Conservation (phyloP, 2,329 filamentous ascomycete genomes). For the Polychaeton citri region DNA sequence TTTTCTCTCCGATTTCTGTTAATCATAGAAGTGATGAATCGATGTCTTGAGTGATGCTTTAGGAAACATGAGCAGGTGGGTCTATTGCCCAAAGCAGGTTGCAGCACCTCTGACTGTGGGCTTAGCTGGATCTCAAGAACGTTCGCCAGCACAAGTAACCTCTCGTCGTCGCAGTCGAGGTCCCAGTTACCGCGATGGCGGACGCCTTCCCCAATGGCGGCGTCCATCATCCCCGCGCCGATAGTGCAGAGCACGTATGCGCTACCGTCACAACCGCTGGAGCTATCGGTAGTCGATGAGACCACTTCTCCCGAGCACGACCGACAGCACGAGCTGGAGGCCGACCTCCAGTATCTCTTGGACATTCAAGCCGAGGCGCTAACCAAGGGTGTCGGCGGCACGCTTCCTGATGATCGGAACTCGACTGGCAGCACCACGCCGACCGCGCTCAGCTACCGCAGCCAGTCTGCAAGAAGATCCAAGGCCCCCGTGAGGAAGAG, state of each 20-base stretch:
- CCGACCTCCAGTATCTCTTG: conserved; percentile 44
- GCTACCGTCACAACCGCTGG: conserved; percentile 3
- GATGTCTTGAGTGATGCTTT: too few species aligned
- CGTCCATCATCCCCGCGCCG: conserved; percentile 22
- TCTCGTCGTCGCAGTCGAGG: background rate
- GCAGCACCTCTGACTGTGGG: too few species aligned
- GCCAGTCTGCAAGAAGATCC: conserved; percentile 17
- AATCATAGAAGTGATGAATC: too few species aligned
- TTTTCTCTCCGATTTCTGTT: too few species aligned
- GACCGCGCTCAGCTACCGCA: conserved; percentile 26
- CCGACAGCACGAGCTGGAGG: conserved; percentile 41
- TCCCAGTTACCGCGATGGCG: conserved; percentile 20
- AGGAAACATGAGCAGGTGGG: too few species aligned
- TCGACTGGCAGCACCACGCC: conserved; percentile 39
- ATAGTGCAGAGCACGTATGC: conserved; percentile 20
- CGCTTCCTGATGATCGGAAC: conserved; percentile 26
- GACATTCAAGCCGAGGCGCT: conserved; percentile 49
- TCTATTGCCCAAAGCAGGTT: too few species aligned
- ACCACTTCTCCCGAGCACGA: conserved; percentile 24
- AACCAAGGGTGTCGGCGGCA: conserved; percentile 31
- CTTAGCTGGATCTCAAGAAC: background rate
- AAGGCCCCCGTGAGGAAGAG: conserved; percentile 41
- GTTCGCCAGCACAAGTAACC: background rate
- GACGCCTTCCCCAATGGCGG: conserved; percentile 17
- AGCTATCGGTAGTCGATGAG: conserved; percentile 29